These are phyloP conservation scores for Aspergillus brasiliensis DNA, from an alignment of 2,329 filamentous ascomycete genomes.

Conservation along the genomic window DNA sequence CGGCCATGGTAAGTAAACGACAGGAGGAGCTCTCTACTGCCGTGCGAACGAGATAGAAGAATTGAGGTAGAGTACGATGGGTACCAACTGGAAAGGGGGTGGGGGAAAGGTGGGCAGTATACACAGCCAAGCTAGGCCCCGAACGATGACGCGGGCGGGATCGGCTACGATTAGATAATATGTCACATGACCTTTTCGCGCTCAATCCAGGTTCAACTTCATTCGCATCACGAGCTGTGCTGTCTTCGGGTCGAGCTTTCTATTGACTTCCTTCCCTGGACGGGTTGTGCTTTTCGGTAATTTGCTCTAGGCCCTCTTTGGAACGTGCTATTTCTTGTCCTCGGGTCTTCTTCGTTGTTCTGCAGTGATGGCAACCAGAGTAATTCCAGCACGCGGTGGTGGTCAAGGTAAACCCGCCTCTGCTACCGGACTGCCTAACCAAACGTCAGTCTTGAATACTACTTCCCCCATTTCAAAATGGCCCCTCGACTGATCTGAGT, in stretches of 20 bases:
- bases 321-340: not conserved
- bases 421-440: constrained; percentile 66
- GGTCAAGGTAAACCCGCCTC: constrained; percentile 33
- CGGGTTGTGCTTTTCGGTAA: not conserved
- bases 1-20: constrained; percentile 69
- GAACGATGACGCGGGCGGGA: constrained; percentile 23
- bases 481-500: constrained; percentile 23
- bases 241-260: not conserved
- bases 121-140: not conserved
- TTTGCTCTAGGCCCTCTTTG: not conserved
- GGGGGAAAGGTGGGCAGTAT: not conserved
- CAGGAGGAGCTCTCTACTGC: constrained; percentile 99
- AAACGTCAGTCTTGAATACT: constrained; percentile 62
- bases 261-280: not conserved
- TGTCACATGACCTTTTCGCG: constrained; percentile 22
- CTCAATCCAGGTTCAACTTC: constrained; percentile 1
- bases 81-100: not conserved
- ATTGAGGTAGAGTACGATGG: constrained; percentile 8
- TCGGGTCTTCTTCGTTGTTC: not conserved
- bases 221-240: not conserved
- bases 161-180: constrained; percentile 19
- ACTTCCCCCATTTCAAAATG: constrained; percentile 3
- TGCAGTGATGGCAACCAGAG: constrained; percentile 40
- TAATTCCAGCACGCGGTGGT: constrained; percentile 44
- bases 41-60: constrained; percentile 40